Evolutionary conservation across 2,329 filamentous ascomycete genomes (phyloP).

Genomic region (Aplosporella prunicola): DNA sequence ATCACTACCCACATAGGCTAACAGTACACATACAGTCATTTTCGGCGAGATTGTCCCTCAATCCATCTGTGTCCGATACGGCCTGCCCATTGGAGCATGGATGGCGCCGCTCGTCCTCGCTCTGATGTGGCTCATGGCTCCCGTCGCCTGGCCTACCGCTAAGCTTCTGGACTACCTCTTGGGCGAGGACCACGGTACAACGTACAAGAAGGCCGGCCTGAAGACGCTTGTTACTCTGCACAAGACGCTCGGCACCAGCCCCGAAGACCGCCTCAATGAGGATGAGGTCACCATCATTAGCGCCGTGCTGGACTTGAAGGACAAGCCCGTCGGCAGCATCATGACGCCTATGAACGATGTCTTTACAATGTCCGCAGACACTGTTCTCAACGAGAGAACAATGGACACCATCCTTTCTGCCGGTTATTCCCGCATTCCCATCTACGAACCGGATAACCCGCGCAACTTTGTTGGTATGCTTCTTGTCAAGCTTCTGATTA

Average conservation of each 20-base stretch:
- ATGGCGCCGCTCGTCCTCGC: constrained; percentile 79
- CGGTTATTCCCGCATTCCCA: constrained; percentile 92
- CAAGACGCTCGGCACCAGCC: constrained; percentile 77
- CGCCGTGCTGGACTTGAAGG: constrained; percentile 89
- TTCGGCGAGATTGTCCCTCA: constrained; percentile 96
- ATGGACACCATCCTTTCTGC: constrained; percentile 91
- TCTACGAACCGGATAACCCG: constrained; percentile 74
- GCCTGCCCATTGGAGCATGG: constrained; percentile 86
- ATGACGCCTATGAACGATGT: constrained; percentile 99
- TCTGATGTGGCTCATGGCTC: constrained; percentile 87
- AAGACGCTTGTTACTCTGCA: constrained; percentile 95
- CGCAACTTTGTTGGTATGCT: constrained; percentile 96
- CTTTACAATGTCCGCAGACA: constrained; percentile 93
- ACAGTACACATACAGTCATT: constrained; percentile 57
- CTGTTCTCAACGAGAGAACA: constrained; percentile 81
- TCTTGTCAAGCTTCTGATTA: constrained; percentile 96
- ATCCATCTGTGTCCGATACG: constrained; percentile 91
- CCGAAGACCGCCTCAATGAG: constrained; percentile 79
- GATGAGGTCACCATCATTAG: constrained; percentile 99
- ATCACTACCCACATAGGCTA: too few species aligned
- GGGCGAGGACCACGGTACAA: constrained; percentile 88
- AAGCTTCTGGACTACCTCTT: constrained; percentile 90
- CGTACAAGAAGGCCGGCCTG: constrained; percentile 95
- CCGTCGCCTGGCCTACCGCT: constrained; percentile 87
- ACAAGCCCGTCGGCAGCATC: constrained; percentile 86